Conservation (phyloP, 805 yeast species). For the Metschnikowia henanensis region DNA sequence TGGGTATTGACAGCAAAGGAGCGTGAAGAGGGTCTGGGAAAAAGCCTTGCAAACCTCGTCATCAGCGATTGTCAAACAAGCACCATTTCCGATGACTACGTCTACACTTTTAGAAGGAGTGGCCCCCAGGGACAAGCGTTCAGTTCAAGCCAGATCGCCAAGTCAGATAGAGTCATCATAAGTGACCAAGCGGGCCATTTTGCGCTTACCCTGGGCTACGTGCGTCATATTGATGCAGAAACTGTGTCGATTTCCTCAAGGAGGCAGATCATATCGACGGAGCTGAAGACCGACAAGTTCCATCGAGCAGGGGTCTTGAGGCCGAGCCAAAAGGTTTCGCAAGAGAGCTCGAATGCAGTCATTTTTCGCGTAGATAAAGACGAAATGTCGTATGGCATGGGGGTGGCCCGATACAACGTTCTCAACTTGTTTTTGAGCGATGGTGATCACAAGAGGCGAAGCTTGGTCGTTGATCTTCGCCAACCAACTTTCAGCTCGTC, state of each 20-base stretch:
- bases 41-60: constrained; percentile 52
- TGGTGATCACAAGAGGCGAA: constrained; percentile 47
- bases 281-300: constrained; percentile 43
- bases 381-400: constrained; percentile 71
- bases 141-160: constrained; percentile 46
- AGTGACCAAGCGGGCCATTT: constrained; percentile 84
- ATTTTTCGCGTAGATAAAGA: constrained; percentile 76
- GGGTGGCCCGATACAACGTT: constrained; percentile 74
- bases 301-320: constrained; percentile 20
- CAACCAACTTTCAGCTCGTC: constrained; percentile 42
- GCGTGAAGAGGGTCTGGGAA: constrained; percentile 62
- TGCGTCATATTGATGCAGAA: constrained; percentile 44
- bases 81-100: constrained; percentile 27
- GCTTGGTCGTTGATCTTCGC: constrained; percentile 53
- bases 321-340: constrained; percentile 9
- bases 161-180: constrained; percentile 64
- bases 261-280: constrained; percentile 50
- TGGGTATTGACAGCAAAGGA: constrained; percentile 62
- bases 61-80: constrained; percentile 32
- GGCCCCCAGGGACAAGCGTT: constrained; percentile 7
- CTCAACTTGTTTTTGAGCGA: constrained; percentile 59
- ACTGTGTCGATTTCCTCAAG: constrained; percentile 50
- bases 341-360: constrained; percentile 6
- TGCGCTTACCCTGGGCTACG: constrained; percentile 64
- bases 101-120: constrained; percentile 50